A percentile compares a stretch with the other conserved stretches of the same genome.
phyloP scores from a whole-genome alignment of 2,329 filamentous ascomycete genomes.

The Neonectria magnoliae region DNA sequence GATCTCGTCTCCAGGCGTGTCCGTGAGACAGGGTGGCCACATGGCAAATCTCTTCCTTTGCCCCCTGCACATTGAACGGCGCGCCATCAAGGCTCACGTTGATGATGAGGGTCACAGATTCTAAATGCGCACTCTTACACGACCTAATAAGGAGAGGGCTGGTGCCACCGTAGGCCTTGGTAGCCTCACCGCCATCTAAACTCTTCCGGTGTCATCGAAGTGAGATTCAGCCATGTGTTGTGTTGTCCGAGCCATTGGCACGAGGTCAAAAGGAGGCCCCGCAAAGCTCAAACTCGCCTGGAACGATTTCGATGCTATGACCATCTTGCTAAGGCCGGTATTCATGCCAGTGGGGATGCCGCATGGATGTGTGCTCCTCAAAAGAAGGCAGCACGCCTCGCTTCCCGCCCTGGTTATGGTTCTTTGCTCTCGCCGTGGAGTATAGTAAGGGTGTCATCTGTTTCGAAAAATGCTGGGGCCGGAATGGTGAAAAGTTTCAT shows the following conservation, averaged over 20 bases:
- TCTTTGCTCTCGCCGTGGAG: not conserved
- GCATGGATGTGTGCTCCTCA: not conserved
- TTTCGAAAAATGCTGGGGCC: not conserved
- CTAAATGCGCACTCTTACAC: not conserved
- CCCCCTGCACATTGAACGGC: slow-evolving; percentile 8
- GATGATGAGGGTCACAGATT: not conserved
- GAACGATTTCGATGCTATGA: slow-evolving; percentile 12
- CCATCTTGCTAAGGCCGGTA: not conserved
- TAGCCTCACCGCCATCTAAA: not conserved
- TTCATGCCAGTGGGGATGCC: not conserved
- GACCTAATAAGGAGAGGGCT: slow-evolving; percentile 9
- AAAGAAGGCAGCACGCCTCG: not conserved
- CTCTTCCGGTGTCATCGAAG: not conserved
- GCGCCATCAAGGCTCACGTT: not conserved
- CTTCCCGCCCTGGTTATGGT: not conserved
- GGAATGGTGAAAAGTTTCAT: not conserved
- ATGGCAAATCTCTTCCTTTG: slow-evolving; percentile 32
- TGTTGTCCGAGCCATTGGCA: not conserved
- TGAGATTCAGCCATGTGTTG: not conserved
- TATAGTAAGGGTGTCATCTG: not conserved
- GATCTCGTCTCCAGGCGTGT: slow-evolving; percentile 24
- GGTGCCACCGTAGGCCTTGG: not conserved
- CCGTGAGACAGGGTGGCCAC: slow-evolving; percentile 36
- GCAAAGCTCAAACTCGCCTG: slow-evolving; percentile 20
- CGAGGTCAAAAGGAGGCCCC: not conserved